Evolutionary conservation across 2,329 filamentous ascomycete genomes (phyloP), one percentile per base, ranked within the genome.

Genomic region (Cryphonectria radicalis): DNA sequence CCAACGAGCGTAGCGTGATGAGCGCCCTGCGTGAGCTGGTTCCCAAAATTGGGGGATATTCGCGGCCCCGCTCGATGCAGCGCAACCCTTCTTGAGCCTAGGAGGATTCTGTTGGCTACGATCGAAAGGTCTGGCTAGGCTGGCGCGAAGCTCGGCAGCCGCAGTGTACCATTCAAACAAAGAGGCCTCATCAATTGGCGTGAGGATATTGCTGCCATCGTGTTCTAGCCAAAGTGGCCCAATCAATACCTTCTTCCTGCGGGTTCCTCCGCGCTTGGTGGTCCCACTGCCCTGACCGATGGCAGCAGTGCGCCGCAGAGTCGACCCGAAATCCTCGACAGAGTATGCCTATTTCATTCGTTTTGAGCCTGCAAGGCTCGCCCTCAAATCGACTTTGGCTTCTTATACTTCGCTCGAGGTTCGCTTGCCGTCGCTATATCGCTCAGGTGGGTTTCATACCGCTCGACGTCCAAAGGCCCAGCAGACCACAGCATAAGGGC

Each of bases 401-500:
- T 60, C 8, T 19, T 4, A 17, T 25, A 37, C 3, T 60, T 62
- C 37, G 19, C 35, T 4, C 22, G 50, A 35, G 69, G 63, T 25
- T 55, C 50, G 32, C n/a, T 50, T 2, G 28, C n/a, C n/a, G n/a
- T 7, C 13, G 19, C 11, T 19, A 64, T 68, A 14, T 83, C 80
- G 63, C 78, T 78, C 65, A 92, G 76, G 46, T 88, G 86, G 63
- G 81, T 83, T 80, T 95, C 91, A 78, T 97, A 98, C 62, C 87
- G 86, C 46, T 88, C 86, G 69, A 97, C 77, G 72, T 92, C 88
- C 74, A 98, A 79, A 5, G 91, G 87, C 0, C 92, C 93, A 17
- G 94, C 91, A 55, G 90, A 85, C 91, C 95, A 97, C 3, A 97
- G 79, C 76, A 94, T 83, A 63, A 96, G 80, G 1, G 93, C 94